A percentile compares a stretch with the other conserved stretches of the same genome.
Evolutionary conservation across 2,329 filamentous ascomycete genomes (phyloP).

Genomic region (Didymellaceae sp.): DNA sequence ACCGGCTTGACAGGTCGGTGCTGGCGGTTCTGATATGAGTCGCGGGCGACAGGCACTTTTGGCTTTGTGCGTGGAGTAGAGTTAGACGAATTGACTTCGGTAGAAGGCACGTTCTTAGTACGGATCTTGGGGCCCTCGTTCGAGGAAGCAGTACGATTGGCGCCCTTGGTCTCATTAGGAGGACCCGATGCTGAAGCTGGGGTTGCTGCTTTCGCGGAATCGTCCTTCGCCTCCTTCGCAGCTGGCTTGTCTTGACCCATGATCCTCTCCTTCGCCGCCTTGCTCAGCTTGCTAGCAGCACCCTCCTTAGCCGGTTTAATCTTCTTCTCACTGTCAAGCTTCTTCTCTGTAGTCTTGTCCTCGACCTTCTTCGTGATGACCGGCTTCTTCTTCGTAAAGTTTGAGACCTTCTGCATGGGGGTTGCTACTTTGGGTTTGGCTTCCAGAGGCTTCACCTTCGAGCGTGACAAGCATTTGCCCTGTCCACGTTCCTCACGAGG

Average conservation of each 20-base stretch:
- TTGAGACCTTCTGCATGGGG: constrained; percentile 47
- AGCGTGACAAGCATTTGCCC: constrained; percentile 65
- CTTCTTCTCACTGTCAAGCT: constrained; percentile 18
- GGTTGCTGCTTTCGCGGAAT: constrained; percentile 25
- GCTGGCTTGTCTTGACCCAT: constrained; percentile 24
- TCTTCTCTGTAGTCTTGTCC: constrained; percentile 49
- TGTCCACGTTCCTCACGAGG: constrained; percentile 67
- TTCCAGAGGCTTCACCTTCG: constrained; percentile 58
- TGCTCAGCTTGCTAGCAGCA: constrained; percentile 24
- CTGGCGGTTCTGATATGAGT: constrained; percentile 31
- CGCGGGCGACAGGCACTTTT: constrained; percentile 34
- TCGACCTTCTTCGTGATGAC: constrained; percentile 50
- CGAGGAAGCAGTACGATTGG: constrained; percentile 28
- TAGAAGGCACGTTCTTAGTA: constrained; percentile 37
- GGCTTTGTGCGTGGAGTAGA: constrained; percentile 39
- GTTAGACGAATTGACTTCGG: constrained; percentile 28
- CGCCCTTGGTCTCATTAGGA: constrained; percentile 26
- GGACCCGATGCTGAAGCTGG: constrained; percentile 20
- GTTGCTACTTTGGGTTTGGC: constrained; percentile 44
- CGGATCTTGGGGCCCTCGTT: constrained; percentile 35
- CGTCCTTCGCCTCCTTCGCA: constrained; percentile 34
- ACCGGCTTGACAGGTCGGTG: constrained; percentile 41
- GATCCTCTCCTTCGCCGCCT: constrained; percentile 36
- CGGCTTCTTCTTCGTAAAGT: constrained; percentile 53
- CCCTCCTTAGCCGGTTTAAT: constrained; percentile 40